Base-by-base conservation (phyloP, 257 asterid species). In the Lithospermum erythrorhizon region DNA sequence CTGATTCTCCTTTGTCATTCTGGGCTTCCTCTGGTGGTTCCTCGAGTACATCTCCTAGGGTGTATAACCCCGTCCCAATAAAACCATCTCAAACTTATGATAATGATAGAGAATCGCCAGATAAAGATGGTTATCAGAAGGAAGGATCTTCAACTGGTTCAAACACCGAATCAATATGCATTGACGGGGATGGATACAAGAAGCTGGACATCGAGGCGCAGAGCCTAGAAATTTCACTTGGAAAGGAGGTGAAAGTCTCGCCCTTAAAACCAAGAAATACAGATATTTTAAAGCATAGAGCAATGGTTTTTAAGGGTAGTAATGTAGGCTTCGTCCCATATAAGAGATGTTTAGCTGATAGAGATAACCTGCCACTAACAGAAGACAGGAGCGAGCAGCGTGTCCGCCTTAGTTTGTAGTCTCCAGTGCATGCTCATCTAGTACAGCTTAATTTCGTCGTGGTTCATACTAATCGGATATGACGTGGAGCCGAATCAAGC, bases 241-340 rank as follows among this genome's bases (percentile, higher is more conserved):
- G 53, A 25, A 55, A 58, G 35, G 73, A 64, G 14, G 74, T 62
- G 54, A 63, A 29, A 3, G 24, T 70, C 6, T 62, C 53, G 19
- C 62, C 71, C 23, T 65, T 41, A 55, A 81, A 74, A 67, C 51
- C 70, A 18, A 75, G 76, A 0, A 71, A 72, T 72, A 74, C 70
- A 56, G 58, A 65, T 17, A 58, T 61, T n/a, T 64, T 58, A 21
- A 59, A 61, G 64, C 65, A 49, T 29, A 74, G 81, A 20, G 73
- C 76, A 7, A 73, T 66, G 48, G 61, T 82, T 19, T 15, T 58
- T 19, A 75, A 72, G 59, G 65, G 74, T 17, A 65, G 74, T 17
- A 68, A 74, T 59, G 76, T 69, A 71, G 98, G 98, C 3, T 90
- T 90, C 61, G 76, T 85, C 58, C 98, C 97, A 0, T 90, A 87